phyloP scores from a whole-genome alignment of 306 rosid species.

The Corylus avellana region DNA sequence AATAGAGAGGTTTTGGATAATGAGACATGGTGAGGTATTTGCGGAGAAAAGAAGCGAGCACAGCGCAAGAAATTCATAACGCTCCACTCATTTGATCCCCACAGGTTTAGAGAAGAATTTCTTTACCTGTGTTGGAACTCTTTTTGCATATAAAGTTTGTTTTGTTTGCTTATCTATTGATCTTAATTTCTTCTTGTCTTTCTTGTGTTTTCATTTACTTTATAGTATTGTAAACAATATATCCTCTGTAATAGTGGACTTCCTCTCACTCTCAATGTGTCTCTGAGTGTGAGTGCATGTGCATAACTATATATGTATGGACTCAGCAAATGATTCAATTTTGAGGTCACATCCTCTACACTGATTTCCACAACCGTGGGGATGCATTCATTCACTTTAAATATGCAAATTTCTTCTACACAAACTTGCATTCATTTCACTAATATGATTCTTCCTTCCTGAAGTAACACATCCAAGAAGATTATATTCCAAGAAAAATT shows the following conservation, averaged over 20 bases:
- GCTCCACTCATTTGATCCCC: neutral
- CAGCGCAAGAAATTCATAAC: neutral
- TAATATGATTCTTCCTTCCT: no score
- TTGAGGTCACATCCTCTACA: neutral
- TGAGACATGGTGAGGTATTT: conserved; percentile 42
- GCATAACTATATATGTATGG: neutral
- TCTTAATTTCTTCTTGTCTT: neutral
- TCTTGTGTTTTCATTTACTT: neutral
- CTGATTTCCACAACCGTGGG: neutral
- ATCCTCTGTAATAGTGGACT: neutral
- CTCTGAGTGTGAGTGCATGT: neutral
- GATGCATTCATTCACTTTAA: neutral
- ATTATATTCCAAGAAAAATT: no score
- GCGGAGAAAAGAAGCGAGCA: conserved; percentile 22
- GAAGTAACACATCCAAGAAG: no score
- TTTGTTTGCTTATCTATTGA: neutral
- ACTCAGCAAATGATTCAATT: neutral
- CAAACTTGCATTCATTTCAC: no score
- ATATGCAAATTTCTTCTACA: no score
- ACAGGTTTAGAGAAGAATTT: neutral
- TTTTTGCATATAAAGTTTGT: conserved; percentile 8
- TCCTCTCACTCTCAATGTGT: neutral
- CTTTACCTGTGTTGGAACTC: conserved; percentile 1
- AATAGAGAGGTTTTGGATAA: conserved; percentile 64
- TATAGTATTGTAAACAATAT: neutral